Evolutionary conservation across 345 rosid species (phyloP), one percentile per base, ranked within the genome.

Genomic region (Citrus glauca): DNA sequence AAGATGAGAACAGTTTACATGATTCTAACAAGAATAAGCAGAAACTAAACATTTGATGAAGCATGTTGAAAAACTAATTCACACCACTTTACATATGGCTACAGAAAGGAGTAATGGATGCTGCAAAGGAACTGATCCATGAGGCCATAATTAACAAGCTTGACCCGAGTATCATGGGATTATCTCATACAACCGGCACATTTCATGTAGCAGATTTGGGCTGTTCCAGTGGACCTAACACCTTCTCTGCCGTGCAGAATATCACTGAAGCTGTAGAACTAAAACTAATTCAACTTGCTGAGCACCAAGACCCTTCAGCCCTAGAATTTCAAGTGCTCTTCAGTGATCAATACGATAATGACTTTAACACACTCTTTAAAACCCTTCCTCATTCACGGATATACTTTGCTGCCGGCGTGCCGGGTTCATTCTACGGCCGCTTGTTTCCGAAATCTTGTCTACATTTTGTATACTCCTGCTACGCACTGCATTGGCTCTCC

Each of bases 401-500:
- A 25, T 69, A 78, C 25, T 84, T 74, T 37, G 75, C 80, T 0
- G 68, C 77, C 1, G 80, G 78, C 0, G 88, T 79, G 1, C 88
- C 88, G 0, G 90, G 90, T 69, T 81, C 88, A 5, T 87, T 85
- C 16, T 71, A 85, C 60, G 59, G 77, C 11, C 77, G 88, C 38
- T 79, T 90, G 56, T 82, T 90, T 61, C 90, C 93, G 0, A 81
- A 71, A 9, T 69, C 74, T 17, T 82, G 78, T 11, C 74, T 87
- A 20, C 91, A 86, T 37, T 28, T 88, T 17, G 88, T 66, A 2
- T 78, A 86, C 63, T 69, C 76, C 64, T 82, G 84, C 33, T 73
- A 25, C 45, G 75, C 90, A 6, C 73, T 90, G 24, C 85, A 81
- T 17, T 88, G 85, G 82, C 71, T 88, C 66, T 87, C 88, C 57